phyloP scores from a whole-genome alignment of 2,329 filamentous ascomycete species.

The Neopestalotiopsis clavispora region DNA sequence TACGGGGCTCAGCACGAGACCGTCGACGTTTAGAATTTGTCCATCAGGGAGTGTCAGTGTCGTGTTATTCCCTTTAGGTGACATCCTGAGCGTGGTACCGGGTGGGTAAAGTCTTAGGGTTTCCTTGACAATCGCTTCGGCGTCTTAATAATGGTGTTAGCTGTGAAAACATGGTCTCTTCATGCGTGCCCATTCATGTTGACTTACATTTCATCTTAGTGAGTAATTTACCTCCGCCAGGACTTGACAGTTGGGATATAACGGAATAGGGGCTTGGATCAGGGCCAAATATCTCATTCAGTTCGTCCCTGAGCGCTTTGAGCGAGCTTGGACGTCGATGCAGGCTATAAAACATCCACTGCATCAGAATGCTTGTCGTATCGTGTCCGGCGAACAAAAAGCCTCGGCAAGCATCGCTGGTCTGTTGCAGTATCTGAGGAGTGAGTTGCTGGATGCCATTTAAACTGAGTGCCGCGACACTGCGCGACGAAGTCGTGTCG shows the following conservation, averaged over 20 bases:
- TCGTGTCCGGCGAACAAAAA: conserved; percentile 29
- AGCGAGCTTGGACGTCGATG: conserved; percentile 20
- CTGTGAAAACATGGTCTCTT: too few relatives aligned
- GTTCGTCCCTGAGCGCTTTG: conserved; percentile 16
- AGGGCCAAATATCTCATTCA: conserved; percentile 13
- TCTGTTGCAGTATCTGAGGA: conserved; percentile 20
- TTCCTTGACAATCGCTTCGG: conserved; percentile 24
- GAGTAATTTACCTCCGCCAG: conserved; percentile 17
- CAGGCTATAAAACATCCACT: conserved; percentile 26
- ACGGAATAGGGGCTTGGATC: conserved; percentile 18
- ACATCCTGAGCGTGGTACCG: conserved; percentile 20
- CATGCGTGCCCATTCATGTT: too few relatives aligned
- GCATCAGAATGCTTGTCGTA: conserved; percentile 21
- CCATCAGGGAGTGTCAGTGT: conserved; percentile 23
- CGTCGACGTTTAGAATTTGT: conserved; percentile 22
- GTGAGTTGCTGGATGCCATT: conserved; percentile 20
- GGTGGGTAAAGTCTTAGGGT: conserved; percentile 23
- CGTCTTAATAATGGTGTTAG: not conserved
- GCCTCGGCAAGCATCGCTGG: conserved; percentile 23
- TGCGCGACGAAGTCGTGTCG: conserved; percentile 2
- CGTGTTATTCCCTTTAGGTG: conserved; percentile 20
- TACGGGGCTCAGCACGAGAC: conserved; percentile 22
- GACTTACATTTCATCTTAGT: conserved; percentile 17
- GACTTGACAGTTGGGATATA: conserved; percentile 6
- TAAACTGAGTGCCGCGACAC: conserved; percentile 21